Percentiles rank a stretch among this genome's conserved stretches.
Evolutionary conservation across 208 protist genomes (phyloP).

Genomic region (Trypanosomatidae sp.): DNA sequence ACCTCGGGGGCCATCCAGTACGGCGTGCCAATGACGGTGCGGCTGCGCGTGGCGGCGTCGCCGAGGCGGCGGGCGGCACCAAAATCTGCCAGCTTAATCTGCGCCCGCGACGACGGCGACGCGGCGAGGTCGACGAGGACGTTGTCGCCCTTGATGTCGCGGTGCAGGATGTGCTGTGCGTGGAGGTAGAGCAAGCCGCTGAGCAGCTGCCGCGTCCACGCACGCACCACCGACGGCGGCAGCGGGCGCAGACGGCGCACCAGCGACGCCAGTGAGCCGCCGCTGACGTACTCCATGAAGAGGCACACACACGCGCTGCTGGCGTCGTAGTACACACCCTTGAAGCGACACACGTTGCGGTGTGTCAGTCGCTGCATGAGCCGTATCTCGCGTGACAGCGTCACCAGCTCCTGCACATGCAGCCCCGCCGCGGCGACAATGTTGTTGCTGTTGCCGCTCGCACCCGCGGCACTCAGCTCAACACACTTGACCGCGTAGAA

Average conservation of each 20-base stretch:
- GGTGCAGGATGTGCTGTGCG: slow-evolving; percentile 85
- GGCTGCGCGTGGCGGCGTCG: slow-evolving; percentile 73
- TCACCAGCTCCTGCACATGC: slow-evolving; percentile 62
- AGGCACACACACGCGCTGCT: slow-evolving; percentile 61
- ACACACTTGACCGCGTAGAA: slow-evolving; percentile 87
- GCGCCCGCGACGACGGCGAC: slow-evolving; percentile 25
- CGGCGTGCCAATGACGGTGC: slow-evolving; percentile 86
- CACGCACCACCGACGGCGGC: slow-evolving; percentile 60
- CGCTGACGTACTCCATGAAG: slow-evolving; percentile 91
- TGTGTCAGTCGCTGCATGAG: slow-evolving; percentile 86
- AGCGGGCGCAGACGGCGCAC: slow-evolving; percentile 85
- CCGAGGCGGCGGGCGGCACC: slow-evolving; percentile 68
- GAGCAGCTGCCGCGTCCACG: slow-evolving; percentile 81
- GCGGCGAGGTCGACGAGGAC: slow-evolving; percentile 75
- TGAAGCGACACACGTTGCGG: slow-evolving; percentile 87
- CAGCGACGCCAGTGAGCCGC: slow-evolving; percentile 69
- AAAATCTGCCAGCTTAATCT: slow-evolving; percentile 90
- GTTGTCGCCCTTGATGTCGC: slow-evolving; percentile 89
- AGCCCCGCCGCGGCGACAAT: slow-evolving; percentile 25
- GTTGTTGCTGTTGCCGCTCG: slow-evolving; percentile 4
- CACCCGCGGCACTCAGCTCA: slow-evolving; percentile 29
- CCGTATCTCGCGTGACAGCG: slow-evolving; percentile 83
- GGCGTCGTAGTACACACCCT: slow-evolving; percentile 63
- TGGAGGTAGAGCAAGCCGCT: slow-evolving; percentile 80
- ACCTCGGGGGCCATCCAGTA: slow-evolving; percentile 92